Percentiles rank a stretch among this genome's conserved stretches.
Evolutionary conservation across 164 flowering plant genomes (phyloP).

Genomic region (Annona squamosa): DNA sequence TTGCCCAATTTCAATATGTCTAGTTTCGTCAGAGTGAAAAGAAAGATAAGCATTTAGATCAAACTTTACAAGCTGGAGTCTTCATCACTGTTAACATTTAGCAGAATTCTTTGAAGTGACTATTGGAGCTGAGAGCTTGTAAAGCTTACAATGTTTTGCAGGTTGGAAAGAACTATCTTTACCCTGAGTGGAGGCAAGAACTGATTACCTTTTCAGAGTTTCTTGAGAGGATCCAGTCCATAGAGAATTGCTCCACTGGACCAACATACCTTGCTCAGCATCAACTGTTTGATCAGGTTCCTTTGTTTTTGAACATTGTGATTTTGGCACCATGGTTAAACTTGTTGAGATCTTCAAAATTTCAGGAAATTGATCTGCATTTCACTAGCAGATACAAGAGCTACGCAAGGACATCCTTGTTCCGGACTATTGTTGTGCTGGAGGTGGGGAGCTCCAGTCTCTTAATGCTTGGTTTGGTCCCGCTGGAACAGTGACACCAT

Average conservation of each 20-base stretch:
- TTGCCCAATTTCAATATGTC: no score
- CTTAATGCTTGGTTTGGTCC: conserved; percentile 99
- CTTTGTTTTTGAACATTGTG: conserved; percentile 4
- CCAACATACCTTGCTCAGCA: conserved; percentile 94
- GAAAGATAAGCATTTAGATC: background rate
- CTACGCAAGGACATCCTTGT: conserved; percentile 66
- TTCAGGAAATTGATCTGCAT: background rate
- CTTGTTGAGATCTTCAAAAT: background rate
- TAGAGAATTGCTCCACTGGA: conserved; percentile 23
- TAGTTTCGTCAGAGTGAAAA: no score
- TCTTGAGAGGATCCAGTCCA: conserved; percentile 67
- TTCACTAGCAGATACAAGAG: conserved; percentile 55
- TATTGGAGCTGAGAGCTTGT: background rate
- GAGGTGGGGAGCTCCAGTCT: conserved; percentile 84
- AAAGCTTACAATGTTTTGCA: conserved; percentile 26
- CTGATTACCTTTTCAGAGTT: conserved; percentile 80
- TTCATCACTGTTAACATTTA: background rate
- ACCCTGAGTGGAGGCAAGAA: conserved; percentile 93
- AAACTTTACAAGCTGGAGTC: background rate
- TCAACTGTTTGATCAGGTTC: conserved; percentile 91
- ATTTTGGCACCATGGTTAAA: background rate
- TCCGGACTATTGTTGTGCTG: conserved; percentile 90
- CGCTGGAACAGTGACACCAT: conserved; percentile 89
- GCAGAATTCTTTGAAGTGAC: background rate
- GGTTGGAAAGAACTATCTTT: conserved; percentile 91